Conservation (phyloP, 345 rosid species). For the Leavenworthia alabamica region DNA sequence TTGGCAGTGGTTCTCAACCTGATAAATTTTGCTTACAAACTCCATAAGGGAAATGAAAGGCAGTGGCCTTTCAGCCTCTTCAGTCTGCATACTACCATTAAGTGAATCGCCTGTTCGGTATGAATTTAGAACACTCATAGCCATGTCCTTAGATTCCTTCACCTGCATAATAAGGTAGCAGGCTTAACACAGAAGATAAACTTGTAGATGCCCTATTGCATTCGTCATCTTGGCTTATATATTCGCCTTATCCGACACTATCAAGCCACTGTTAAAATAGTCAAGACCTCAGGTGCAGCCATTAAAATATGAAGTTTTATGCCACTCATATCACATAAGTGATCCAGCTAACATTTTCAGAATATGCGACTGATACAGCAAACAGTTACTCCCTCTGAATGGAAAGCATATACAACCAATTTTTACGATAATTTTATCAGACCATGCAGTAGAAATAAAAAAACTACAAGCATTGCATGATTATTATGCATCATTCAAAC, state of each 20-base stretch:
- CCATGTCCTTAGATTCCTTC: slow-evolving; percentile 86
- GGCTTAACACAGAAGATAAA: neutral
- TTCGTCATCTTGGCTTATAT: slow-evolving; percentile 1
- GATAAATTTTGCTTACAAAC: slow-evolving; percentile 84
- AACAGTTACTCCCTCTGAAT: neutral
- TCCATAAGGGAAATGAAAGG: slow-evolving; percentile 84
- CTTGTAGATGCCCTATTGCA: neutral
- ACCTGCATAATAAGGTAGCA: slow-evolving; percentile 42
- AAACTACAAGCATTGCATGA: neutral
- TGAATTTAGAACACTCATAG: slow-evolving; percentile 63
- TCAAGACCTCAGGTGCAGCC: neutral
- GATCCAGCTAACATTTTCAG: neutral
- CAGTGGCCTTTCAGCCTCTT: slow-evolving; percentile 44
- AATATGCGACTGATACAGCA: neutral
- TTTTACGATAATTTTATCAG: neutral
- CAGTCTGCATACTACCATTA: slow-evolving; percentile 54
- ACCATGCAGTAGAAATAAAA: neutral
- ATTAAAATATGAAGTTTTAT: neutral
- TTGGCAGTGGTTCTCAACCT: slow-evolving; percentile 40
- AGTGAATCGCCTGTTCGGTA: slow-evolving; percentile 46
- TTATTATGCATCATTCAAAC: neutral
- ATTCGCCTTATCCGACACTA: neutral
- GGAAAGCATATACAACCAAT: neutral
- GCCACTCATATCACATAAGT: neutral
- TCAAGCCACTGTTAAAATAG: neutral